phyloP scores from a whole-genome alignment of 768 basidiomycete genomes.

The Suillus hirtellus region DNA sequence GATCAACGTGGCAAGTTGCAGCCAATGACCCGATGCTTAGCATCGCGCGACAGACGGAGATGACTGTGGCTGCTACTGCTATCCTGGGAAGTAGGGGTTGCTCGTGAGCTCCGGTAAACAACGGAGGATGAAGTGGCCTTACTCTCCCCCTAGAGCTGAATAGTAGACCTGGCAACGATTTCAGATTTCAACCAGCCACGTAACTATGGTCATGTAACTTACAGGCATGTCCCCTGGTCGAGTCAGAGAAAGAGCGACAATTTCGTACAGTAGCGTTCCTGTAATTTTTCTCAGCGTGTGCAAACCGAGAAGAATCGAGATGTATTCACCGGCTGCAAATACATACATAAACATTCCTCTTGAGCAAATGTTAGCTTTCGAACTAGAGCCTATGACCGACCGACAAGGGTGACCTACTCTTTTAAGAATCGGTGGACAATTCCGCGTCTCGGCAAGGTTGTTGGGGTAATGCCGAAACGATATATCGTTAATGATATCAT shows the following conservation, averaged over 20 bases:
- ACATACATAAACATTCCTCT: slow-evolving; percentile 27
- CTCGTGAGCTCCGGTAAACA: background rate
- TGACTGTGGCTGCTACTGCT: slow-evolving; percentile 15
- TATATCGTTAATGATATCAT: slow-evolving; percentile 21
- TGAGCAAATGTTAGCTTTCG: background rate
- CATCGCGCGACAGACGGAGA: slow-evolving; percentile 40
- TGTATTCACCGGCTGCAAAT: slow-evolving; percentile 18
- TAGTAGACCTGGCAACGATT: slow-evolving; percentile 14
- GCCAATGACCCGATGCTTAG: slow-evolving; percentile 46
- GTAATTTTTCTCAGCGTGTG: background rate
- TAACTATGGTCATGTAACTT: slow-evolving; percentile 1
- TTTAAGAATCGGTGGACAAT: slow-evolving; percentile 22
- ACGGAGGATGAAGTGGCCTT: background rate
- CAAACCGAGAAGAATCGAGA: too few relatives aligned
- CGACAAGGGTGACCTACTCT: slow-evolving; percentile 15
- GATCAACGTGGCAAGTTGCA: slow-evolving; percentile 39
- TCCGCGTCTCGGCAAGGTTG: slow-evolving; percentile 12
- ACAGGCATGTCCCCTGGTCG: slow-evolving; percentile 11
- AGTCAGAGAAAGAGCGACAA: slow-evolving; percentile 16
- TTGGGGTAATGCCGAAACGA: slow-evolving; percentile 15
- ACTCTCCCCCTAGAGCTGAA: slow-evolving; percentile 15
- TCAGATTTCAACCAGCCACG: background rate
- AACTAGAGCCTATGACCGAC: background rate
- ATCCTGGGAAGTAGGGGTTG: slow-evolving; percentile 5
- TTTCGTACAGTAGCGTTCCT: slow-evolving; percentile 22